Evolutionary conservation across 164 flowering plant species (phyloP).

Genomic region (Dillenia suffruticosa): DNA sequence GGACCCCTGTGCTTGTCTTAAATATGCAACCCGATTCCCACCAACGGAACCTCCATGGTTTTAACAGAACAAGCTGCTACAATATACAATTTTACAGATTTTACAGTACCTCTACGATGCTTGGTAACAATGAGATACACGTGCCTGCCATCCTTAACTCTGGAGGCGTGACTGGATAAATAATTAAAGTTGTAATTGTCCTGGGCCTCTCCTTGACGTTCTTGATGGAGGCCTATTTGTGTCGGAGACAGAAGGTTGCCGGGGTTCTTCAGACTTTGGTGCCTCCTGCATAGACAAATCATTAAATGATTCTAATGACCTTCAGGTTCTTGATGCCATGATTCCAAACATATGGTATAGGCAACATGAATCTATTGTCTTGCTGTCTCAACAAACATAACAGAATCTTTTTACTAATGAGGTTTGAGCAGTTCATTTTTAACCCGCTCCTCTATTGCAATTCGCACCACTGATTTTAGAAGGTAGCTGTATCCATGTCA

Average conservation of each 20-base stretch:
- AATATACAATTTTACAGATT: constrained; percentile 54
- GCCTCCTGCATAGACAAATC: constrained; percentile 40
- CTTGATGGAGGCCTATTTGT: constrained; percentile 46
- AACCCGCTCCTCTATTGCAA: too few species aligned
- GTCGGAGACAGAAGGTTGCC: constrained; percentile 29
- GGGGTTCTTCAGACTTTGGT: constrained; percentile 48
- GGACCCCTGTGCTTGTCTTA: constrained; percentile 22
- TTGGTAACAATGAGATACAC: constrained; percentile 9
- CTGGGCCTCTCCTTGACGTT: constrained; percentile 51
- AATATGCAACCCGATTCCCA: constrained; percentile 14
- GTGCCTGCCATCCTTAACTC: neutral
- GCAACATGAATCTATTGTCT: too few species aligned
- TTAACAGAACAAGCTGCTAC: constrained; percentile 25
- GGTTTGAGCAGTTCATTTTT: too few species aligned
- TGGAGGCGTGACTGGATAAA: constrained; percentile 3
- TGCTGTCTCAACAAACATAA: too few species aligned
- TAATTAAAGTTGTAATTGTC: constrained; percentile 43
- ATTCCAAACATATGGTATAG: too few species aligned
- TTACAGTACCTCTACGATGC: constrained; percentile 15
- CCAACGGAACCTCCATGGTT: constrained; percentile 14
- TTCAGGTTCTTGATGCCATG: too few species aligned
- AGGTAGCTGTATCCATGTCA: too few species aligned
- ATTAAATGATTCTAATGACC: too few species aligned
- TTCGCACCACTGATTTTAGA: too few species aligned
- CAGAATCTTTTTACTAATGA: too few species aligned